Base-by-base conservation (phyloP, 1,139 yeast species). In the Suhomyces bokatorum region DNA sequence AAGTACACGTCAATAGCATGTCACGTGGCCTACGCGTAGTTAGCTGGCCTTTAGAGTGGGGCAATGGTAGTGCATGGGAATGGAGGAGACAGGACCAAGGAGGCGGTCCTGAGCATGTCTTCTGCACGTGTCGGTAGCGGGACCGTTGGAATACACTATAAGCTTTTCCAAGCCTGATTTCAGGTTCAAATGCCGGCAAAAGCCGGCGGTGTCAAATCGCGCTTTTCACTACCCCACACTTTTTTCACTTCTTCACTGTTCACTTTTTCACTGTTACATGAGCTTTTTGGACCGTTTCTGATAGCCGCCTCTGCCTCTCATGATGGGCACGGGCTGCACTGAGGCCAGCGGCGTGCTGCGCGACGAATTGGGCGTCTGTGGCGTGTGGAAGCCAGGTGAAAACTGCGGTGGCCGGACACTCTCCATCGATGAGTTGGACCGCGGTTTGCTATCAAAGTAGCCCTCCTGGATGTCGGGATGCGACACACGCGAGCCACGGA, bases 291-390 rank as follows among this genome's bases (percentile, higher is more conserved):
- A 63, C 49, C 78, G 60, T 55, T 72, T 75, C 52, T 76, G 81
- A 49, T 71, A 69, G 1, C 81, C 81, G 3, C 80, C 81, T 49
- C 81, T 64, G 12, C 81, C 81, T 51, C 67, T 70, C 37, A 76
- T 61, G 4, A 69, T 69, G 0, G 78, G 77, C 6, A 31, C 37
- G 7, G 46, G 36, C 30, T 51, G 59, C 24, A 43, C 50, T 39
- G 45, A 43, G 16, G 39, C 10, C 27, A 29, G 28, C 7, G 39
- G 35, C 34, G 29, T 17, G 32, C 35, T 38, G 37, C 28, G 48
- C 31, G 27, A 39, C 39, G 37, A 22, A 24, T 37, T 37, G 15
- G 35, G 16, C 5, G 29, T 31, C 13, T 22, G 39, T n/a, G 39
- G 33, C 15, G 32, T 15, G 10, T 14, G 31, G 31, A 26, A 26